Base-by-base conservation (phyloP, 768 basidiomycete genomes). In the Coprinellus micaceus region DNA sequence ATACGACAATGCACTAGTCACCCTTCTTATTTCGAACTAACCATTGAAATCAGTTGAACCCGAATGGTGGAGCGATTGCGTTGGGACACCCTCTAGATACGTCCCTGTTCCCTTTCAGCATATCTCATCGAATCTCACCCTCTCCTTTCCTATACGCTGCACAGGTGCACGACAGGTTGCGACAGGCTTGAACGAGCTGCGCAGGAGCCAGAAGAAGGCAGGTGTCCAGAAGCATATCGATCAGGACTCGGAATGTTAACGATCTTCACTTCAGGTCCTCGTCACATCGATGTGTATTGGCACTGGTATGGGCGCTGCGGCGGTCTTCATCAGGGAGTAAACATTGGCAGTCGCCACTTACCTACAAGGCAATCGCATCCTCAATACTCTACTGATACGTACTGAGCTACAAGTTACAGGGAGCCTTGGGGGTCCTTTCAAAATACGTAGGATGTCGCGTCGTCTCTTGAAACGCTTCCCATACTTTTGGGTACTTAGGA, bases 281-380 rank as follows among this genome's bases (percentile, higher is more conserved):
- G 81, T 92, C n/a, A 93, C 90, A 2, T 85, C 85, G 13, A 94
- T 94, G 91, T 94, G 92, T 65, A 86, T 95, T 53, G 85, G 88
- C 17, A 87, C 86, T 12, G 90, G 92, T n/a, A 93, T 93, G 91
- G 91, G 91, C n/a, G 92, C 91, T 9, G 90, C 89, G 19, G 86
- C 75, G 0, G 75, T 91, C 15, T 91, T 91, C 69, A 70, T 90
- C 2, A 74, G 80, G 49, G 87, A 89, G 54, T 69, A 64, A 52
- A 15, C 2, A 15, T 21, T 12, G 17, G 44, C 9, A n/a, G n/a
- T n/a, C n/a, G n/a, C n/a, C n/a, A n/a, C n/a, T n/a, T n/a, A n/a
- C n/a, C n/a, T n/a, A n/a, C n/a, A n/a, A n/a, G n/a, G n/a, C n/a
- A n/a, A n/a, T n/a, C n/a, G n/a, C n/a, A n/a, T n/a, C n/a, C n/a